Evolutionary conservation across 345 rosid species (phyloP).

Genomic region (Punica granatum): DNA sequence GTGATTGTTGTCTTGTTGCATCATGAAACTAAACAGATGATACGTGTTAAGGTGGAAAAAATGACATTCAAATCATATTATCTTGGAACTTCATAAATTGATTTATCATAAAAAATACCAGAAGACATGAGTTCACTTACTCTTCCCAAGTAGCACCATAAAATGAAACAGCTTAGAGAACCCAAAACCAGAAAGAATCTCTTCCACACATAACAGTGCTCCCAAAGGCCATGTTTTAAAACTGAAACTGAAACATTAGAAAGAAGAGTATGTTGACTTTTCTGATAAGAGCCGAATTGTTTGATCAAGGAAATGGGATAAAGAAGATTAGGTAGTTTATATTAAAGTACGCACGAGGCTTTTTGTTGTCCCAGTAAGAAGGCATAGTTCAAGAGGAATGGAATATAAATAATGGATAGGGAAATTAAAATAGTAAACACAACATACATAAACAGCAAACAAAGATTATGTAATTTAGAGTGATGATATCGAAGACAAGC

Average conservation of each 20-base stretch:
- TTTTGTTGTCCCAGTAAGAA: too few species aligned
- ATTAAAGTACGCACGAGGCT: too few species aligned
- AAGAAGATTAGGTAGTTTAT: too few species aligned
- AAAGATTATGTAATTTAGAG: too few species aligned
- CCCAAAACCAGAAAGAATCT: conserved; percentile 90
- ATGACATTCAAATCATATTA: not conserved
- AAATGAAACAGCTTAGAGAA: conserved; percentile 89
- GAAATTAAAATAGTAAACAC: too few species aligned
- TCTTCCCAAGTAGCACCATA: conserved; percentile 94
- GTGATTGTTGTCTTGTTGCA: too few species aligned
- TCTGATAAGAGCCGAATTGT: too few species aligned
- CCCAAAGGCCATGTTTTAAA: conserved; percentile 78
- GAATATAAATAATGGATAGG: too few species aligned
- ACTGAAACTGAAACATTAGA: conserved; percentile 29
- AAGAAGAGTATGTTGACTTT: conserved; percentile 5
- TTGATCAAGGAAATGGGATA: conserved; percentile 7
- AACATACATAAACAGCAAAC: too few species aligned
- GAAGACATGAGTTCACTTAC: conserved; percentile 35
- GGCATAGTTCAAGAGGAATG: too few species aligned
- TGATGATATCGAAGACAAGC: too few species aligned
- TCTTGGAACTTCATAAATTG: not conserved
- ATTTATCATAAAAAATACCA: not conserved
- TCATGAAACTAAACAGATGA: not conserved
- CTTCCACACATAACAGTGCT: conserved; percentile 97
- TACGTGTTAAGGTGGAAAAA: not conserved